Percentiles rank a stretch among this genome's conserved stretches.
phyloP scores from a whole-genome alignment of 2,329 filamentous ascomycete species.

The Venturia oleaginea region DNA sequence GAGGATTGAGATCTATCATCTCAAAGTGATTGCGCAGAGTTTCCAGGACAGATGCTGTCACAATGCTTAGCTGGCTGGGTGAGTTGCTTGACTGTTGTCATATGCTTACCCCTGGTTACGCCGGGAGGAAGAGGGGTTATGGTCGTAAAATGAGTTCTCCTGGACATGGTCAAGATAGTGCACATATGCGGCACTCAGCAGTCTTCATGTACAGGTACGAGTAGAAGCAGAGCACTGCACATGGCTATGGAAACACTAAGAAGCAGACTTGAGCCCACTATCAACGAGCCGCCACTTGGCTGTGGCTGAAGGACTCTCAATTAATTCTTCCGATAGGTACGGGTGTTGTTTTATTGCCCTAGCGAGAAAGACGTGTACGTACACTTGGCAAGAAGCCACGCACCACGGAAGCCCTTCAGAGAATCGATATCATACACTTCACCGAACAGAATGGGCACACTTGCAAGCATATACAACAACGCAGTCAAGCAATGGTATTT shows the following conservation, averaged over 20 bases:
- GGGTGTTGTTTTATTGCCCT: too few species aligned
- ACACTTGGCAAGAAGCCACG: too few species aligned
- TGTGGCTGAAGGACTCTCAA: too few species aligned
- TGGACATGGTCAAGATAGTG: conserved; percentile 47
- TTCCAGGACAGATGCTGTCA: conserved; percentile 52
- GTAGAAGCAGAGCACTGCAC: neutral
- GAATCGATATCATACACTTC: too few species aligned
- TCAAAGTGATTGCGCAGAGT: conserved; percentile 69
- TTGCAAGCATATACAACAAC: too few species aligned
- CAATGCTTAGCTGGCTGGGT: neutral
- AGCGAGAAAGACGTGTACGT: too few species aligned
- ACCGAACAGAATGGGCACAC: too few species aligned
- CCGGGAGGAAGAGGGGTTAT: conserved; percentile 66
- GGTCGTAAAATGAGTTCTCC: conserved; percentile 63
- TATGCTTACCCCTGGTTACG: conserved; percentile 43
- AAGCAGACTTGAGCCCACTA: too few species aligned
- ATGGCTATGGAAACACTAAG: neutral
- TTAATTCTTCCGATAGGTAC: too few species aligned
- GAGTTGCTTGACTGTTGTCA: neutral
- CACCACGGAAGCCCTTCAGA: too few species aligned
- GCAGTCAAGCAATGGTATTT: too few species aligned
- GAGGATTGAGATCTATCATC: conserved; percentile 83
- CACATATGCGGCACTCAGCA: neutral
- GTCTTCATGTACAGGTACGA: neutral
- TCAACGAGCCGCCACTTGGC: too few species aligned